Conservation (phyloP, 306 rosid genomes). For the Cucumis melo region DNA sequence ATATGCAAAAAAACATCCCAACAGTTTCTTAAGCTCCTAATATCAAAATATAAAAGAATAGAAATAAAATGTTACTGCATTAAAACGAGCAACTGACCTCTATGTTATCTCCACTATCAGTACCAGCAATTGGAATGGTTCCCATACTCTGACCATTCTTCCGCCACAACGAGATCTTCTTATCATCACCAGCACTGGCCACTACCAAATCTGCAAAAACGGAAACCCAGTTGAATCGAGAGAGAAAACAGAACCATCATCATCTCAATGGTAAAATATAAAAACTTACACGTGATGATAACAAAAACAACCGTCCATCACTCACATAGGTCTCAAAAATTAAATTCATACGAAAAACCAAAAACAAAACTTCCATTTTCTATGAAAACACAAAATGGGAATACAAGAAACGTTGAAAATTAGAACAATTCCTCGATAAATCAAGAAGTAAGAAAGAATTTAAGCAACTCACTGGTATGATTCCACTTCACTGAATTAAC, state of each 20-base stretch:
- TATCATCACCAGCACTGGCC: slow-evolving; percentile 97
- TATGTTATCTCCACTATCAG: slow-evolving; percentile 64
- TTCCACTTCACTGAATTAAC: slow-evolving; percentile 95
- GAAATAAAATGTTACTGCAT: not conserved
- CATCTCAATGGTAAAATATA: not conserved
- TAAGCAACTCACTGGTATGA: slow-evolving; percentile 67
- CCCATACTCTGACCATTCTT: slow-evolving; percentile 94
- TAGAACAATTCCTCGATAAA: not conserved
- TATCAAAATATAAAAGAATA: not conserved
- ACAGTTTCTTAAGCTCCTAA: not conserved
- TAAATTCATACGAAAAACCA: not conserved
- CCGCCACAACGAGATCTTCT: slow-evolving; percentile 80
- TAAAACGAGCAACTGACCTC: slow-evolving; percentile 34
- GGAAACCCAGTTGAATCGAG: slow-evolving; percentile 7
- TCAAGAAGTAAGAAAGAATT: not conserved
- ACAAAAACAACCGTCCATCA: not conserved
- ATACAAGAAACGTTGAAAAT: not conserved
- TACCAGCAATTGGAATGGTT: slow-evolving; percentile 74
- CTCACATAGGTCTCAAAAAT: not conserved
- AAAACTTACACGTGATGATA: not conserved
- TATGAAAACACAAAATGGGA: not conserved
- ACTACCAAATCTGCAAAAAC: slow-evolving; percentile 66
- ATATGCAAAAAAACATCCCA: not conserved
- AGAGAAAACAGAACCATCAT: not conserved
- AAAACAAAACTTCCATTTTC: not conserved